Evolutionary conservation across 1,284 basidiomycete species (phyloP), one percentile per base, ranked within the genome.

Genomic region (Spongispora temasekensis): DNA sequence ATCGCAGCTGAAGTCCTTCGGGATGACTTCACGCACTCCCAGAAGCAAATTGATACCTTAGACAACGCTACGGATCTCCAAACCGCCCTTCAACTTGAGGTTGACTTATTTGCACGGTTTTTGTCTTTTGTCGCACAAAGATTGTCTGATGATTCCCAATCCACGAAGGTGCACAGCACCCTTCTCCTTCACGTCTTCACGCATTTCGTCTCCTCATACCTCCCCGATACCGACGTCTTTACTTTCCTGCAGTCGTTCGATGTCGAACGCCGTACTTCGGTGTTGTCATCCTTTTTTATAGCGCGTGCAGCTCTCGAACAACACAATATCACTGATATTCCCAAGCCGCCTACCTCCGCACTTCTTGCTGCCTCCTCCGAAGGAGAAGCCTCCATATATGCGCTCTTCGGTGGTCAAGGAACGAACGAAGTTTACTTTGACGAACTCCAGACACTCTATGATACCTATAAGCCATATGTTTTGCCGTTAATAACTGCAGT

Each of bases 351-450:
- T 37, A 69, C 86, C 46, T 89, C 92, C 34, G 90, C 92, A 9
- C 86, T 98, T 40, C 79, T 98, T 64, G 77, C 82, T 21, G 90
- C 92, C 30, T 89, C 89, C 52, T 77, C 81, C 59, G 78, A 84
- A 27, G 87, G 88, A 56, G 83, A 91, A 57, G 90, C 94, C 34
- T 90, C 91, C 62, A 80, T 97, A 65, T 98, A 93, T 79, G 97
- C 93, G 59, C 82, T 99, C 60, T 99, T 99, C 71, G 97, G 97
- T 64, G 97, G 97, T n/a, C 97, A 99, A 77, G 97, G 97, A 67
- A 94, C 92, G 66, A 98, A 98, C 76, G 97, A 99, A 78, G 92
- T 97, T 65, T 98, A 98, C 81, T 95, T 98, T 75, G 92, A 96
- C 74, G 97, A 98, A 80, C 86, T 99, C 23, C 93, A 97, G 79